These are phyloP conservation scores for Funneliformis geosporum DNA, from an alignment of 192 early-diverging fungal species.

Conservation along the genomic window DNA sequence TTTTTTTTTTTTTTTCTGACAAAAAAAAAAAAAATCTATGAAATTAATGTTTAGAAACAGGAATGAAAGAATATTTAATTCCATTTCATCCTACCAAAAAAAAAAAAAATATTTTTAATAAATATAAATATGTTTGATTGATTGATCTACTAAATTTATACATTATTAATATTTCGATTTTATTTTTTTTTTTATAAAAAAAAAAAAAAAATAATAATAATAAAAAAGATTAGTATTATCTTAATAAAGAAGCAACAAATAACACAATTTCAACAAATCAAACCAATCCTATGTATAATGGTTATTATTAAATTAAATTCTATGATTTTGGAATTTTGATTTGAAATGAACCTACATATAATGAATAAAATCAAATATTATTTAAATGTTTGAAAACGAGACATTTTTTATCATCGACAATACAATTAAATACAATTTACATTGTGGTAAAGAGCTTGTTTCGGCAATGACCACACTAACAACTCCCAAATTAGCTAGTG, in stretches of 20 bases:
- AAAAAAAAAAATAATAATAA: neutral
- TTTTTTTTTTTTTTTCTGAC: neutral
- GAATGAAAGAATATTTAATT: neutral
- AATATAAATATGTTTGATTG: neutral
- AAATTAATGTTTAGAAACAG: neutral
- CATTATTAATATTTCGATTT: neutral
- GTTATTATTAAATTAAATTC: neutral
- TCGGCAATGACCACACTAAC: constrained; percentile 85
- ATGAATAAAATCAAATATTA: neutral
- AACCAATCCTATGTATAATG: neutral
- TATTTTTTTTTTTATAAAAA: neutral
- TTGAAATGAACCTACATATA: constrained; percentile 65
- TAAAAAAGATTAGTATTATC: too few species aligned
- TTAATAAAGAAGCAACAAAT: too few species aligned
- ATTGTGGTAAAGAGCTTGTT: constrained; percentile 78
- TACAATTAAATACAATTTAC: constrained; percentile 51
- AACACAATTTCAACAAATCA: neutral
- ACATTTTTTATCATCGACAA: neutral
- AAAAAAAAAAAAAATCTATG: too few species aligned
- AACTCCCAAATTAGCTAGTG: constrained; percentile 88
- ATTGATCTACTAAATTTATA: neutral
- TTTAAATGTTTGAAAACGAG: neutral
- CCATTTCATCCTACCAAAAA: neutral
- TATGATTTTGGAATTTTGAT: constrained; percentile 67
- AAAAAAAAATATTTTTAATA: neutral